Base-by-base conservation (phyloP, 768 basidiomycete species). In the Mycena polygramma region DNA sequence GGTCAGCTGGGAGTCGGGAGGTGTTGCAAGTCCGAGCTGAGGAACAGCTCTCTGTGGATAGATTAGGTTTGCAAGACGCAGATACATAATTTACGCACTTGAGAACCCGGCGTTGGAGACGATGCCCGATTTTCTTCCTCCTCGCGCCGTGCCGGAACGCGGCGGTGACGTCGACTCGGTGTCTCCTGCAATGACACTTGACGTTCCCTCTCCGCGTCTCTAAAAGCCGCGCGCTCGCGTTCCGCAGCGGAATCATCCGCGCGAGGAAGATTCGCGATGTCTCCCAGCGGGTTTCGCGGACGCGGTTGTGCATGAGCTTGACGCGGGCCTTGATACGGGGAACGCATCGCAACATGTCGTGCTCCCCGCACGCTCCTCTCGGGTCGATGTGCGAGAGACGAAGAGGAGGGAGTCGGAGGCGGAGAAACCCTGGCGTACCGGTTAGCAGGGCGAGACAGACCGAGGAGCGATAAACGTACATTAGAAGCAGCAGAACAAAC, bases 361-460 rank as follows among this genome's bases (percentile, higher is more conserved):
- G 76, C 77, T 30, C 78, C 14, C 15, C 8, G 53, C 15, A 54
- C 26, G 2, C 53, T 14, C 4, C 30, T 2, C 17, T 26, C 36
- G 5, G 15, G 26, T 6, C 53, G 13, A 5, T 54, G 53, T 0
- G 53, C 53, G 11, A 54, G 53, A 15, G 53, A 36, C 30, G 53
- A 54, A 26, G 35, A 54, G 36, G 53, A 51, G 0, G 49, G 13
- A 5, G 53, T 54, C 6, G 26, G 53, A 20, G 30, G 53, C 15
- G 53, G 53, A 35, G 30, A 30, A 30, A 30, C 30, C 30, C 30
- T 30, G 6, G 30, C 6, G 30, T 30, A 30, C 30, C 6, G 30
- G 30, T 30, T 30, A 30, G 30, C 30, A 30, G 30, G 3, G 30
- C 30, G 30, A 30, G 30, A 30, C 30, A 30, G 30, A 30, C 30